phyloP scores from a whole-genome alignment of 225 moss, liverwort and hornwort genomes.

The Pleurozium schreberi region DNA sequence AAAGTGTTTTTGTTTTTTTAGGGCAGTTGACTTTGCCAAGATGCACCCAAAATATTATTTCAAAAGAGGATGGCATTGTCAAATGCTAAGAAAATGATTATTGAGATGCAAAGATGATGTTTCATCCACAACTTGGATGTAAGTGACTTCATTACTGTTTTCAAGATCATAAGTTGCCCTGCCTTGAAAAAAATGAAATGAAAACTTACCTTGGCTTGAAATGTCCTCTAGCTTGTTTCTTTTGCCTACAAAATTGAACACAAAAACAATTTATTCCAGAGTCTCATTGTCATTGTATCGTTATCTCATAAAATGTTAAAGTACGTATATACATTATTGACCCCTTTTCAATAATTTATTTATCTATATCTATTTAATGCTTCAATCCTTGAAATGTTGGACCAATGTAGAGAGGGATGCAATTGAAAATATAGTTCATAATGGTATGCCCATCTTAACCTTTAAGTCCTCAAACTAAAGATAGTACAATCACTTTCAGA shows the following conservation, averaged over 20 bases:
- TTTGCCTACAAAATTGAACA: background rate
- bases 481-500: background rate
- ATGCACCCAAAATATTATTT: background rate
- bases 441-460: too few species aligned
- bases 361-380: background rate
- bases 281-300: background rate
- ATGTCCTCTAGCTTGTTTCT: background rate
- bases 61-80: rapidly evolving
- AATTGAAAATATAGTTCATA: background rate
- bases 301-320: rapidly evolving
- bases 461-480: background rate
- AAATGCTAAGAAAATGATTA: background rate
- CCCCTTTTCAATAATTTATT: too few species aligned
- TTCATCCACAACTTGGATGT: background rate
- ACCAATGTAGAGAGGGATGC: too few species aligned
- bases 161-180: background rate
- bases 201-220: rapidly evolving
- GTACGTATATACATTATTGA: too few species aligned
- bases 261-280: background rate
- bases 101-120: background rate
- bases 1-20: rapidly evolving
- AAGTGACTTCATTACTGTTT: background rate
- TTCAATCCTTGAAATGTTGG: rapidly evolving
- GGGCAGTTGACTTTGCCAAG: background rate
- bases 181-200: background rate